These are phyloP conservation scores for Lactarius sanguifluus DNA, from an alignment of 768 basidiomycete species.

Conservation along the genomic window DNA sequence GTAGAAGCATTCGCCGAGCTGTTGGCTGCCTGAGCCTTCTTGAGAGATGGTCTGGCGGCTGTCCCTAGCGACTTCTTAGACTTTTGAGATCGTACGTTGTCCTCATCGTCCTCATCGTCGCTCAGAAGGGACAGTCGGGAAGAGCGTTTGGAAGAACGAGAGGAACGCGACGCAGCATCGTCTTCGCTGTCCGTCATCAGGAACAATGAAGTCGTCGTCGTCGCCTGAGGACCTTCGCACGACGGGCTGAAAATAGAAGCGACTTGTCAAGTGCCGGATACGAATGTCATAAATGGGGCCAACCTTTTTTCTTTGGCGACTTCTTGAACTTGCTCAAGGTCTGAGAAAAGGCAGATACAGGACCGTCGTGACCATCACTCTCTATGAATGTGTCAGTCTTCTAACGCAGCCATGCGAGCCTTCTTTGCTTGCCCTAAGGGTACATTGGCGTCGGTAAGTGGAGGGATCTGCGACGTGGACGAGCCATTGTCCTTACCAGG, in stretches of 20 bases:
- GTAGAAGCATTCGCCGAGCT: constrained; percentile 31
- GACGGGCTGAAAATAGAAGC: constrained; percentile 30
- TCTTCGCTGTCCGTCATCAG: constrained; percentile 58
- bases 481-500: constrained; percentile 12
- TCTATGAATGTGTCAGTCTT: constrained; percentile 38
- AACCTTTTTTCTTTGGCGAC: constrained; percentile 56
- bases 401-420: constrained; percentile 50
- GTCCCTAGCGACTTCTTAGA: constrained; percentile 39
- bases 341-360: constrained; percentile 51
- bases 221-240: constrained; percentile 46
- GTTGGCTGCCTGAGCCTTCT: constrained; percentile 36
- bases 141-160: constrained; percentile 51
- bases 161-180: constrained; percentile 39
- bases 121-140: constrained; percentile 38
- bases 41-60: constrained; percentile 37
- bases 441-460: constrained; percentile 7
- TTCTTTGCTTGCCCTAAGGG: constrained; percentile 55
- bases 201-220: constrained; percentile 71
- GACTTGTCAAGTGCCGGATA: constrained; percentile 3
- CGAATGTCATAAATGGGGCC: constrained; percentile 24
- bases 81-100: constrained; percentile 36
- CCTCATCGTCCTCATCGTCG: constrained; percentile 41
- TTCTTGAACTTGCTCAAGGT: constrained; percentile 65
- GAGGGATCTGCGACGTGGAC: background rate
- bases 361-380: constrained; percentile 42